Conservation (phyloP, 225 moss, liverwort and hornwort genomes). For the Rhytidiadelphus loreus region DNA sequence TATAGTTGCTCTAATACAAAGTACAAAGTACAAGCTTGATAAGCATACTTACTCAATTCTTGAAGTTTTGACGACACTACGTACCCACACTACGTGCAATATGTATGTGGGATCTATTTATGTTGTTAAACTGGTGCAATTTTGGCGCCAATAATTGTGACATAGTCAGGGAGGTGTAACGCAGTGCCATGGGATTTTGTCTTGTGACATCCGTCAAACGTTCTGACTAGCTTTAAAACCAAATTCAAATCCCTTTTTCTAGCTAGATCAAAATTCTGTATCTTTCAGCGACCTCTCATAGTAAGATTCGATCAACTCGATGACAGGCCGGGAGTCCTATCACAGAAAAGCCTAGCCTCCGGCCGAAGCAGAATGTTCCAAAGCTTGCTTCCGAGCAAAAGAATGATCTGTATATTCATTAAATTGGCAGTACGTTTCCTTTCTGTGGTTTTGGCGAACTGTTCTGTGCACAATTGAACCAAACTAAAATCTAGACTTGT, state of each 20-base stretch:
- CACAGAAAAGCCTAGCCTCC: too few relatives aligned
- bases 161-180: background rate
- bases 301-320: too few relatives aligned
- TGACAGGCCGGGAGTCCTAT: too few relatives aligned
- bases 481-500: background rate
- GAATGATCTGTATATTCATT: background rate
- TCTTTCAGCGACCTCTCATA: too few relatives aligned
- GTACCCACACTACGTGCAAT: background rate
- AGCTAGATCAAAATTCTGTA: background rate
- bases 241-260: background rate
- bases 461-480: background rate
- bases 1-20: background rate
- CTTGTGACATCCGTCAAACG: background rate
- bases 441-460: background rate
- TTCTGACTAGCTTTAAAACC: too few relatives aligned
- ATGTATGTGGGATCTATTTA: background rate
- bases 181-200: background rate
- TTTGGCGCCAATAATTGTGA: background rate
- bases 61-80: background rate
- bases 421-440: background rate
- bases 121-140: background rate
- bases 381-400: too few relatives aligned
- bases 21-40: background rate
- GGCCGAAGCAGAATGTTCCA: too few relatives aligned
- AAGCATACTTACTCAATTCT: background rate